Percentiles rank a stretch among this genome's conserved stretches.
Conservation (phyloP, 208 protist species). For the Leishmania turanica region DNA sequence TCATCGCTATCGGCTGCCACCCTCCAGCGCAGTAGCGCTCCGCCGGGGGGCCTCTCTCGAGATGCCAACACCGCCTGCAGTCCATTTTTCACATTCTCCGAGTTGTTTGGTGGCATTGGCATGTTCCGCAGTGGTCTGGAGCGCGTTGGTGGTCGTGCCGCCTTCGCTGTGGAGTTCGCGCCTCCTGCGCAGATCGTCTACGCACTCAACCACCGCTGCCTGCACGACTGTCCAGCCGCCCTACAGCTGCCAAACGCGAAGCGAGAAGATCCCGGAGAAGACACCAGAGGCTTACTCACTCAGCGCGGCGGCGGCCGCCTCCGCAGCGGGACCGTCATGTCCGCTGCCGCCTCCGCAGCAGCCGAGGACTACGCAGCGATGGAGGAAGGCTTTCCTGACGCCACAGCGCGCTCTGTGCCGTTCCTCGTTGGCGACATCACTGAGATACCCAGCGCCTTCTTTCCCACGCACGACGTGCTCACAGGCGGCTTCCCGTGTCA, state of each 20-base stretch:
- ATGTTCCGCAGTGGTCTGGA: conserved; percentile 84
- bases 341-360: conserved; percentile 2
- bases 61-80: not conserved
- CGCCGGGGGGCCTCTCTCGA: not conserved
- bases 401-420: conserved; percentile 1
- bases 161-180: conserved; percentile 75
- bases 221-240: conserved; percentile 11
- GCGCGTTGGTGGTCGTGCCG: conserved; percentile 47
- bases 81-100: conserved; percentile 66
- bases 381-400: not conserved
- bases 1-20: not conserved
- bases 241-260: conserved; percentile 25
- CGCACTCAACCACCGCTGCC: conserved; percentile 49
- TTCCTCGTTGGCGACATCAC: conserved; percentile 71
- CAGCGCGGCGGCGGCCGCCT: not conserved
- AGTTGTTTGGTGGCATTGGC: conserved; percentile 92
- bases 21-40: not conserved
- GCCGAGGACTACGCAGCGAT: not conserved
- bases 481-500: conserved; percentile 88
- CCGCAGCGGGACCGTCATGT: not conserved
- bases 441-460: conserved; percentile 48
- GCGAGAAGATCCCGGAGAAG: not conserved
- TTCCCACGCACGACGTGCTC: conserved; percentile 78
- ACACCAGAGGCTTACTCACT: not conserved
- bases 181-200: conserved; percentile 52